Evolutionary conservation across 2,329 filamentous ascomycete genomes (phyloP), one percentile per base, ranked within the genome.

Genomic region (Xylaria sp.): DNA sequence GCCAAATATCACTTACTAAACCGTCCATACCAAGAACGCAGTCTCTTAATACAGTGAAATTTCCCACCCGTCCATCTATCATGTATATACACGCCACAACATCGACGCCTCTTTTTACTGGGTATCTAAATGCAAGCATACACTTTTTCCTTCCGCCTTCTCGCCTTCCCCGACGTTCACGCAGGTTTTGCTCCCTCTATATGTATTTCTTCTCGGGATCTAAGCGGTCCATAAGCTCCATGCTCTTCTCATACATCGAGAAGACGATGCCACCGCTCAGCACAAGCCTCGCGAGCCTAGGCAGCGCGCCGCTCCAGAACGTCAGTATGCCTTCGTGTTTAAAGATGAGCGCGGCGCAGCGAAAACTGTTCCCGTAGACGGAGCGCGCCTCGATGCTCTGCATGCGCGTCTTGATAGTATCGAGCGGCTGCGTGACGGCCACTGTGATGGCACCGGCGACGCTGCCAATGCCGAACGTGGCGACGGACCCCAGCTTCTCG

Each of bases 331-430:
- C 95, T 82, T 99, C 96, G 63, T 98, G 90, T 81, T 90, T 92
- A 80, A 96, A 92, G 73, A 99, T 97, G 77, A 91, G 86, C 12
- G 88, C 86, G 0, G 92, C 94, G 80, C 96, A 99, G 57, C 90
- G 88, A 73, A 97, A 87, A 75, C 91, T 96, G 82, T 97, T 98
- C 78, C 92, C 94, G 79, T 99, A 99, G 69, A 91, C 83, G 52
- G 83, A 84, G 71, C 88, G 88, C 41, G 95, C 93, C 80, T 98
- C 94, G 70, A 98, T 91, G 74, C 94, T 97, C 87, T 99, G 96
- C 96, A 99, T 99, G 71, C 94, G 83, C 73, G 96, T 99, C 88
- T 99, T 99, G 80, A 99, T 88, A 0, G 95, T 98, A 81, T 99
- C 96, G 52, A 99, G 84, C 23, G 89, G 89, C 79, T 91, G 89